Conservation (phyloP, 345 rosid genomes). For the Camelina sativa region DNA sequence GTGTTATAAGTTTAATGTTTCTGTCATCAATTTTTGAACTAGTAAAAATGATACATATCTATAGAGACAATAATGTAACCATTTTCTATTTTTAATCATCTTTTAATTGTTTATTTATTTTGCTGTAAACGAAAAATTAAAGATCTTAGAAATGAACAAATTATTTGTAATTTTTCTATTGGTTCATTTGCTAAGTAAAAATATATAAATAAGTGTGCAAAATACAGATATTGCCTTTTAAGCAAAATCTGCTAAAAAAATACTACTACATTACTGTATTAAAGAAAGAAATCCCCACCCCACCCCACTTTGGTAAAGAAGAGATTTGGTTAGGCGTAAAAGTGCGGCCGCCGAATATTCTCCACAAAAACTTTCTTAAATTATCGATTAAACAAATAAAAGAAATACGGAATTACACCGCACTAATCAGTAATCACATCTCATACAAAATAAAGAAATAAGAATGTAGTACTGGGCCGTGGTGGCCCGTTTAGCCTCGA, state of each 20-base stretch:
- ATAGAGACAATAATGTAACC: neutral
- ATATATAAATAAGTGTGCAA: neutral
- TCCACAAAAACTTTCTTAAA: slow-evolving; percentile 26
- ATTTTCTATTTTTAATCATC: neutral
- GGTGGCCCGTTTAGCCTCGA: slow-evolving; percentile 43
- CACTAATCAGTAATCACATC: slow-evolving; percentile 10
- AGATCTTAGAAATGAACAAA: neutral
- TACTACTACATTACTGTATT: neutral
- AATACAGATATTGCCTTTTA: slow-evolving; percentile 40
- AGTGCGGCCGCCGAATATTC: slow-evolving; percentile 49
- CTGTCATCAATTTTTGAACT: neutral
- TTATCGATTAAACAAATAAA: slow-evolving; percentile 3
- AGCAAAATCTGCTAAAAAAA: slow-evolving; percentile 16
- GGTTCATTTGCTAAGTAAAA: neutral
- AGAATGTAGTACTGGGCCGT: slow-evolving; percentile 29
- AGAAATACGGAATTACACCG: neutral
- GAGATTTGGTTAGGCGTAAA: slow-evolving; percentile 46
- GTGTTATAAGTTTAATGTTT: neutral
- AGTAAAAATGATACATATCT: neutral
- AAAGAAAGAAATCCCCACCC: slow-evolving; percentile 17
- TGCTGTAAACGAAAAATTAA: slow-evolving; percentile 7
- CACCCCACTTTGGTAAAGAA: slow-evolving; percentile 34
- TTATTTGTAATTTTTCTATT: neutral
- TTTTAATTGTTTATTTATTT: neutral
- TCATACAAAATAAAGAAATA: neutral